Evolutionary conservation across 2,329 filamentous ascomycete genomes (phyloP).

Genomic region (Thelonectria blattea): DNA sequence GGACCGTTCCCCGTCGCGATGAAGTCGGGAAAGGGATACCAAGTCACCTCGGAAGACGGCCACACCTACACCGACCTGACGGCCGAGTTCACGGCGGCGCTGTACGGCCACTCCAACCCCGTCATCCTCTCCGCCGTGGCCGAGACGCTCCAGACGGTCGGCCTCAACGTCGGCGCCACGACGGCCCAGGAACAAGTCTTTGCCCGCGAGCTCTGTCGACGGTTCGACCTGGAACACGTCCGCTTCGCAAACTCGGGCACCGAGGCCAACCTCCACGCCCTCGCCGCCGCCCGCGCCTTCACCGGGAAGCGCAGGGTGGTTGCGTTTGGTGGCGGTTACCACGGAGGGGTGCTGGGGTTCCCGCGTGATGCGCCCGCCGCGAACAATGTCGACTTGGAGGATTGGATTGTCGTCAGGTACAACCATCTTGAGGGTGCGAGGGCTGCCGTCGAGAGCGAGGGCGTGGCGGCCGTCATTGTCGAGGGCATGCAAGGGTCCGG

Average conservation of each 20-base stretch:
- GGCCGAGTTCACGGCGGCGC: slow-evolving; percentile 67
- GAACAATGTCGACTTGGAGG: slow-evolving; percentile 56
- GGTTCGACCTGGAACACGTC: slow-evolving; percentile 62
- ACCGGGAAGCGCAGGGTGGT: slow-evolving; percentile 55
- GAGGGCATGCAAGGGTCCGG: slow-evolving; percentile 71
- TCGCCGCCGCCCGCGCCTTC: slow-evolving; percentile 59
- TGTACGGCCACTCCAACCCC: slow-evolving; percentile 70
- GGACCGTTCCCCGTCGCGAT: slow-evolving; percentile 52
- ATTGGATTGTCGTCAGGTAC: slow-evolving; percentile 67
- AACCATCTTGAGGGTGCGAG: slow-evolving; percentile 61
- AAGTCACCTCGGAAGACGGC: slow-evolving; percentile 50
- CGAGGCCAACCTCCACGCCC: slow-evolving; percentile 66
- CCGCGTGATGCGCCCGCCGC: slow-evolving; percentile 41
- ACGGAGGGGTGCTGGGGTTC: slow-evolving; percentile 48
- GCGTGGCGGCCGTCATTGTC: slow-evolving; percentile 67
- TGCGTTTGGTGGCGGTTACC: slow-evolving; percentile 54
- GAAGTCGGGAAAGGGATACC: slow-evolving; percentile 43
- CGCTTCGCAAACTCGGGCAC: slow-evolving; percentile 71
- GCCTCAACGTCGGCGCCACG: slow-evolving; percentile 62
- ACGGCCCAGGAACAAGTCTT: slow-evolving; percentile 57
- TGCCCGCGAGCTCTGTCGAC: slow-evolving; percentile 56
- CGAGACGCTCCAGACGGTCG: slow-evolving; percentile 50
- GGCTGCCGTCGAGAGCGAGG: slow-evolving; percentile 49
- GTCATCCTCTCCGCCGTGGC: slow-evolving; percentile 56
- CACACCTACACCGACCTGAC: slow-evolving; percentile 63